These are phyloP conservation scores for Fusarium nurragi DNA, from an alignment of 2,329 filamentous ascomycete species.

Conservation along the genomic window DNA sequence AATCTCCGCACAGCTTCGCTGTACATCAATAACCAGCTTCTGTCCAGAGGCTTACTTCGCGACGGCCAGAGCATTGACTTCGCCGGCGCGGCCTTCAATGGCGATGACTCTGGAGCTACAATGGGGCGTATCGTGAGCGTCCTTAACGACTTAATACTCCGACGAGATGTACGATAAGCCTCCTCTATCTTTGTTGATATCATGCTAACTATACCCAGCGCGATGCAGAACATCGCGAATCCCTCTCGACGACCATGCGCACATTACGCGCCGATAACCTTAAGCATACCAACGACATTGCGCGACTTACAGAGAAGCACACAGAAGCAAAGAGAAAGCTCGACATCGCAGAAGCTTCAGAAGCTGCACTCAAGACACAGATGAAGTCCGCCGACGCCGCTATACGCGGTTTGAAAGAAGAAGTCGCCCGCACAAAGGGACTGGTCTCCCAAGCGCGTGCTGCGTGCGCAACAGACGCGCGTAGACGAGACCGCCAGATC, in stretches of 20 bases:
- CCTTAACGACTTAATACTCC: conserved; percentile 90
- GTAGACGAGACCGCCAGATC: conserved; percentile 89
- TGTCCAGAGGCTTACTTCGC: conserved; percentile 71
- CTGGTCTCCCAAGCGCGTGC: conserved; percentile 84
- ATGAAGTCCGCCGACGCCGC: conserved; percentile 78
- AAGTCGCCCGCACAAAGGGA: conserved; percentile 80
- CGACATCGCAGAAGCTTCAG: conserved; percentile 72
- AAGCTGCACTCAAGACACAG: conserved; percentile 74
- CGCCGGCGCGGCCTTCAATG: conserved; percentile 69
- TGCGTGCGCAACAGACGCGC: conserved; percentile 88
- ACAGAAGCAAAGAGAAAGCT: conserved; percentile 65
- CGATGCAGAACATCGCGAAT: conserved; percentile 89
- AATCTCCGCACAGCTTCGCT: conserved; percentile 73
- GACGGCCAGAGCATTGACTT: conserved; percentile 85
- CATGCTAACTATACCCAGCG: conserved; percentile 63
- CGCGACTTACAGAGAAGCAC: conserved; percentile 64
- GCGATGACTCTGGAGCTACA: conserved; percentile 65
- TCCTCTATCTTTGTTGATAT: background rate
- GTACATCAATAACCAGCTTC: conserved; percentile 77
- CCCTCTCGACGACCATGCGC: conserved; percentile 80
- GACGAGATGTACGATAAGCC: conserved; percentile 76
- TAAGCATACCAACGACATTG: conserved; percentile 75
- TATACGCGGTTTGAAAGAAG: conserved; percentile 82
- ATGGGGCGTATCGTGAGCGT: conserved; percentile 92
- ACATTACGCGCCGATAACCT: conserved; percentile 78